Evolutionary conservation across 176 grass and related monocot species (phyloP).

Genomic region (Cocos nucifera): DNA sequence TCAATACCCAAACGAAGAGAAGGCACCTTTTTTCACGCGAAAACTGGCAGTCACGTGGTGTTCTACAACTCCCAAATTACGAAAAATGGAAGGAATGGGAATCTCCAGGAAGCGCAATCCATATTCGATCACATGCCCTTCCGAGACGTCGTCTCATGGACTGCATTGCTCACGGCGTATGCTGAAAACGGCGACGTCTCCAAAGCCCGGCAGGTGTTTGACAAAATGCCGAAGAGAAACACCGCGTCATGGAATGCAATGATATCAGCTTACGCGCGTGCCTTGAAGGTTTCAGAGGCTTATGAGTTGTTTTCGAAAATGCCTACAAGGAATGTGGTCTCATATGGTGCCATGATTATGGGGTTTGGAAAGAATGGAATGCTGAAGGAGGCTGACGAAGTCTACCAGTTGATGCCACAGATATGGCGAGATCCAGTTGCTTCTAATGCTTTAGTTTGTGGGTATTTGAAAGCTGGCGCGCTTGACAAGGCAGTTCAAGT

Average conservation of each 20-base stretch:
- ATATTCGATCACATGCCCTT: constrained; percentile 50
- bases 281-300: constrained; percentile 15
- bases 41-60: constrained; percentile 3
- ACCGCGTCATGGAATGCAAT: constrained; percentile 57
- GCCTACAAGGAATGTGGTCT: constrained; percentile 51
- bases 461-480: constrained; percentile 41
- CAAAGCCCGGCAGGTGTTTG: constrained; percentile 43
- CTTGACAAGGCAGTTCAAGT: constrained; percentile 38
- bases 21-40: neutral
- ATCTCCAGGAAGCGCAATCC: constrained; percentile 37
- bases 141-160: constrained; percentile 76
- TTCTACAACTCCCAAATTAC: constrained; percentile 50
- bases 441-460: constrained; percentile 39
- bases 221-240: constrained; percentile 57
- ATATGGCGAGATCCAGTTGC: constrained; percentile 38
- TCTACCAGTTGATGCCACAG: constrained; percentile 35
- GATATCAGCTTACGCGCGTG: constrained; percentile 36
- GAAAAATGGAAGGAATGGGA: constrained; percentile 36
- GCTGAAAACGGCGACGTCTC: constrained; percentile 22
- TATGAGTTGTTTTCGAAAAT: constrained; percentile 36
- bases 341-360: constrained; percentile 42
- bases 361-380: constrained; percentile 48
- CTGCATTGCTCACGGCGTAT: constrained; percentile 58
- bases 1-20: too few relatives aligned
- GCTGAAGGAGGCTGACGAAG: constrained; percentile 35